Base-by-base conservation (phyloP, 1,284 basidiomycete genomes). In the Ceratobasidium sp. region DNA sequence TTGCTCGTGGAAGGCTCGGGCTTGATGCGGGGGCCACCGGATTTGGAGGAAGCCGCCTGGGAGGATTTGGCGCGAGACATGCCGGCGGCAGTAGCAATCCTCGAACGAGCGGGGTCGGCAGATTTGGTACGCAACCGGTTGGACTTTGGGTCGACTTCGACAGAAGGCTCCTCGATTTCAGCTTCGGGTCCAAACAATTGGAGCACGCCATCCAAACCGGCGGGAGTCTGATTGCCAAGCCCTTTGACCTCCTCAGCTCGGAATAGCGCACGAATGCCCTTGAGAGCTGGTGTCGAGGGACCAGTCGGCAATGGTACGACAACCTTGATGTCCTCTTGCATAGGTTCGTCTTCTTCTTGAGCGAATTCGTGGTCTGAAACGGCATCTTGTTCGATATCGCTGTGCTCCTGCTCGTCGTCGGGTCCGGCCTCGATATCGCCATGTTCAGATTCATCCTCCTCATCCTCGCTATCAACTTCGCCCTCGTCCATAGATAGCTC, bases 221-320 rank as follows among this genome's bases (percentile, higher is more conserved):
- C 52, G 1, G 64, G 64, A 13, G 64, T 67, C 31, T 67, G 64
- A 43, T 25, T 54, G 5, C 64, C 64, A 7, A 67, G 50, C 1
- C 64, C 64, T 32, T 54, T 67, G 52, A 67, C 64, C 31, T 67
- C 64, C 15, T 50, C 64, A n/a, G 50, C 52, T 4, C 64, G 64
- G 64, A 67, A 67, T 17, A 67, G 20, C 1, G 64, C 35, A 17
- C 64, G 64, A 17, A 67, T 50, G 17, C 64, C 64, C 29, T 67
- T 67, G 38, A 67, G 49, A 8, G 64, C 64, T 17, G 64, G 64
- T 3, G 64, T 67, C 27, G 64, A 67, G 5, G 64, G 64, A 10
- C 52, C 64, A 22, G 35, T 45, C 3, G 64, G 27, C 20, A 53
- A 2, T 1, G 40, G 38, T 5, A 25, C 58, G 4, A 43, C 20